Base-by-base conservation (phyloP, 1,284 basidiomycete species). In the Ganoderma sp. region DNA sequence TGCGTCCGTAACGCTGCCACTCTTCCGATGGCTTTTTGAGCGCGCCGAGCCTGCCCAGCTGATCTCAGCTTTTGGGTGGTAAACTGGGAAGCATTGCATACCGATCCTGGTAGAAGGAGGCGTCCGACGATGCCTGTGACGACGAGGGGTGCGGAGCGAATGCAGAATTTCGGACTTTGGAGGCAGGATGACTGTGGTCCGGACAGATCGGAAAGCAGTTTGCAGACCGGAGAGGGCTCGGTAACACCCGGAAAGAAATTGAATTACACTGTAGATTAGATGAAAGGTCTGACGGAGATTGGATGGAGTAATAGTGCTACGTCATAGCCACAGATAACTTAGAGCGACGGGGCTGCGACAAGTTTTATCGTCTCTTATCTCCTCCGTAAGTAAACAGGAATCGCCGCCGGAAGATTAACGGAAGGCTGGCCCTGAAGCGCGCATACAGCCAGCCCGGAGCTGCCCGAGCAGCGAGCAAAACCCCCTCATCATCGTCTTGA, bases 161-260 rank as follows among this genome's bases (percentile, higher is more conserved):
- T 25, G 48, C 22, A 52, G 48, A 52, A 25, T 52, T 22, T 10
- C 4, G 22, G 22, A 4, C 19, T 2, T 8, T 12, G 48, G n/a
- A 10, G 17, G 34, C 32, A 32, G 3, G 17, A 39, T 58, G 56
- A 58, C 56, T 39, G 34, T 19, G 22, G 10, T 58, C 56, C 56
- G 56, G 22, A 14, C n/a, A 58, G 32, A 39, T 58, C 56, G 56
- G 56, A 58, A 58, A 58, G 32, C 56, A 39, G 19, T 12, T 32
- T 32, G 32, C 32, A 32, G 5, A 32, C 32, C 32, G 32, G 32
- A 14, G 22, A 50, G 12, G 12, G n/a, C 10, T 50, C 48, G 48
- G 48, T 57, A 56, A n/a, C 15, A 14, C 15, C 17, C n/a, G 19
- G 56, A 58, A 39, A 5, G 34, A 25, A 50, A 50, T 50, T 50